A percentile compares a stretch with the other conserved stretches of the same genome.
Conservation (phyloP, 2,329 filamentous ascomycete genomes). For the Botrytis tulipae region DNA sequence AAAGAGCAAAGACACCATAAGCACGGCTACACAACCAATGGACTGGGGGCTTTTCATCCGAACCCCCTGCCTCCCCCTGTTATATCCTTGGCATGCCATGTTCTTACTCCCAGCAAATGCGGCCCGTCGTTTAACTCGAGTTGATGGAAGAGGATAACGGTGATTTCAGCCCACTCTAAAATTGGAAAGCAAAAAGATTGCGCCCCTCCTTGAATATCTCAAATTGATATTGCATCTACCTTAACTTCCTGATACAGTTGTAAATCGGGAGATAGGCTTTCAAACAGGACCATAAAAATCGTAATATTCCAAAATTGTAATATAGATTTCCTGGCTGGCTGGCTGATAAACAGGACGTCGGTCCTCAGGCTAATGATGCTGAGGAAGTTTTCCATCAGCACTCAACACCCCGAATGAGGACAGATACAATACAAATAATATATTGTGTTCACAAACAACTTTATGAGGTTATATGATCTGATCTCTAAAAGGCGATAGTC, state of each 20-base stretch:
- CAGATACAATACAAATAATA: background rate
- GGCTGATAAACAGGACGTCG: background rate
- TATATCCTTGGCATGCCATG: conserved; percentile 14
- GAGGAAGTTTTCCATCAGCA: background rate
- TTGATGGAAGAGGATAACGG: conserved; percentile 20
- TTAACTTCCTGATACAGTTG: background rate
- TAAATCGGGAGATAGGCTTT: background rate
- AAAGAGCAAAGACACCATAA: conserved; percentile 16
- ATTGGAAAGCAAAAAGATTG: conserved; percentile 25
- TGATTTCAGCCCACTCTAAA: conserved; percentile 26
- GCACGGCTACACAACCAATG: conserved; percentile 22
- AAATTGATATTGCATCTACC: background rate
- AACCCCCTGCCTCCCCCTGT: conserved; percentile 21
- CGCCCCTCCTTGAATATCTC: conserved; percentile 25
- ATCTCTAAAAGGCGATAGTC: background rate
- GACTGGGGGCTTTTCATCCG: conserved; percentile 18
- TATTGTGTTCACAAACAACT: background rate
- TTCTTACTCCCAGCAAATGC: conserved; percentile 18
- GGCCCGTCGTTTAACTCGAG: conserved; percentile 13
- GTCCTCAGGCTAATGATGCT: conserved; percentile 4
- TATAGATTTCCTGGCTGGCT: background rate
- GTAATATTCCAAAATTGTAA: background rate
- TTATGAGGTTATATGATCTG: background rate
- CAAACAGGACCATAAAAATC: background rate
- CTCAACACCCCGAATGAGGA: background rate